Evolutionary conservation across 441 rosid genomes (phyloP), one percentile per base, ranked within the genome.

Genomic region (Populus tomentosa): DNA sequence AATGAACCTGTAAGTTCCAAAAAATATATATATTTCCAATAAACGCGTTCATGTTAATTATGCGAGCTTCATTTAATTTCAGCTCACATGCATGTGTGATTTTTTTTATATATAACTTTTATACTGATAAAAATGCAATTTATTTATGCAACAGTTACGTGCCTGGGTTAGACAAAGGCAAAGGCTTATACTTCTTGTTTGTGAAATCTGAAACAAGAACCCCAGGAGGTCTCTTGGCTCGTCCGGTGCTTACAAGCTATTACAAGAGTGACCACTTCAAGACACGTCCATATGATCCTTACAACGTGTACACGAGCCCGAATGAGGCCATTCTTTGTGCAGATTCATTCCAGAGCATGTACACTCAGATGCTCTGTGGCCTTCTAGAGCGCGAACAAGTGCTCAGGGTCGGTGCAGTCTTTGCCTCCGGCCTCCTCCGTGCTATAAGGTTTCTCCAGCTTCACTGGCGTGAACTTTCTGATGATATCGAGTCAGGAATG

Each of bases 311-410:
- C 89, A 94, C 98, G 0, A 94, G 98, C 87, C 97, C 98, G 14
- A 93, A 93, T 79, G 97, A 93, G 74, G 90, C 97, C 66, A 89
- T 94, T 67, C 97, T 94, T 46, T 94, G 97, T 72, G 71, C 95
- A 0, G 97, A 94, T 73, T 92, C 97, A 7, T 91, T 89, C 88
- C 98, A 92, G 79, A 92, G 98, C 90, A 94, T 92, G 98, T 92
- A 92, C 79, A 76, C 89, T 23, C 97, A 94, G 71, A 92, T 94
- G 97, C 88, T 94, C 4, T 94, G 94, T 18, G 97, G 98, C 63
- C 91, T 94, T 23, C 83, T 88, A 18, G 92, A 92, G 71, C 92
- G 95, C 53, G 80, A 86, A 14, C 87, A 85, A 6, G 97, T 94
- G 30, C 96, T 94, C 77, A 90, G 98, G 0, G 88, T 94, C 0